A percentile compares a stretch with the other conserved stretches of the same genome.
phyloP scores from a whole-genome alignment of 768 basidiomycete species.

The Calocera cornea region DNA sequence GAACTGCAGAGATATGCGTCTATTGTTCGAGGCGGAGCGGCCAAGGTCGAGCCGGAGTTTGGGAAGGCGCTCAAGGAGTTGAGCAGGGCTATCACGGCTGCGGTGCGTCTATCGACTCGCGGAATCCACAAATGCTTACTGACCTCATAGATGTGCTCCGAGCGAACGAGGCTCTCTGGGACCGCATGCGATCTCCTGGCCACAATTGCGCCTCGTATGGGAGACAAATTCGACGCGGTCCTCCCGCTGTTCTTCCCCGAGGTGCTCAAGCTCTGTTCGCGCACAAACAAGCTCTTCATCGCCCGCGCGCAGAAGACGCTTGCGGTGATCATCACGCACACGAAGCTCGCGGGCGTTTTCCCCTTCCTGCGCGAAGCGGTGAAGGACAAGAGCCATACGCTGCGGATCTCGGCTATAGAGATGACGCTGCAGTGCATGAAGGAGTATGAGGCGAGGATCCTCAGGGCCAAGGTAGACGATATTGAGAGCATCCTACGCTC shows the following conservation, averaged over 20 bases:
- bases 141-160: conserved; percentile 37
- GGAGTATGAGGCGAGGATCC: conserved; percentile 35
- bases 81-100: conserved; percentile 40
- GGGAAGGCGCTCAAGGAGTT: conserved; percentile 38
- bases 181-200: conserved; percentile 50
- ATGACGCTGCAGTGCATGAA: conserved; percentile 47
- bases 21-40: conserved; percentile 40
- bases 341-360: conserved; percentile 52
- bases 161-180: conserved; percentile 58
- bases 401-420: conserved; percentile 55
- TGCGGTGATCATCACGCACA: conserved; percentile 45
- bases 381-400: conserved; percentile 54
- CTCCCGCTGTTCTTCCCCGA: conserved; percentile 54
- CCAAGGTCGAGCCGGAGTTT: conserved; percentile 35
- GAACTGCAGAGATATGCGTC: conserved; percentile 35
- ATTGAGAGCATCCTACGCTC: conserved; percentile 56
- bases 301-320: conserved; percentile 51
- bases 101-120: conserved; percentile 26
- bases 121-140: not conserved
- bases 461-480: conserved; percentile 31
- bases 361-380: conserved; percentile 44
- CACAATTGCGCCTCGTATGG: conserved; percentile 41
- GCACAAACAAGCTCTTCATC: conserved; percentile 67
- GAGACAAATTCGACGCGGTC: conserved; percentile 49
- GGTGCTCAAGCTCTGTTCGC: conserved; percentile 50